phyloP scores from a whole-genome alignment of 106 monocot genomes.

The Dendrobium chrysotoxum region DNA sequence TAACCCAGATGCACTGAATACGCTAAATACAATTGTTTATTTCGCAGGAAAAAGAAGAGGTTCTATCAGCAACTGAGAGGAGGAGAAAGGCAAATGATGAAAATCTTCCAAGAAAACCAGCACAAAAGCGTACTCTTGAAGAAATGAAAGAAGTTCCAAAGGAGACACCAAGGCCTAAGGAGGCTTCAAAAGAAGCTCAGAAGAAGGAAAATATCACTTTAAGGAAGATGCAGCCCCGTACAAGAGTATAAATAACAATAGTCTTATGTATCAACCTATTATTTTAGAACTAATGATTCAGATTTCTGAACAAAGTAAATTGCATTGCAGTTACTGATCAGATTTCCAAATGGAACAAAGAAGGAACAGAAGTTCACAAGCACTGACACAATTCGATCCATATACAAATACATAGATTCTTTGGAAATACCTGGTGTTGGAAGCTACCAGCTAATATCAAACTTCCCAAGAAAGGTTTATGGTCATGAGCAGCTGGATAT shows the following conservation, averaged over 20 bases:
- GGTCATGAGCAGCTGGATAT: slow-evolving; percentile 45
- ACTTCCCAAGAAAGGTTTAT: slow-evolving; percentile 38
- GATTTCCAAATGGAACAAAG: slow-evolving; percentile 44
- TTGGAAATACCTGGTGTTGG: slow-evolving; percentile 29
- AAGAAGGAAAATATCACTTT: not conserved
- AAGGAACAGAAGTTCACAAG: slow-evolving; percentile 27
- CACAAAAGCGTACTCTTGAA: not conserved
- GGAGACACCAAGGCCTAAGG: slow-evolving; percentile 3
- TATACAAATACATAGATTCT: slow-evolving; percentile 45
- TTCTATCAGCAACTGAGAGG: no score
- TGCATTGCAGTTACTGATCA: slow-evolving; percentile 32
- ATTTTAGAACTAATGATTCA: not conserved
- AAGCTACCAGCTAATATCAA: slow-evolving; percentile 33
- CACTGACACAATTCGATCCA: slow-evolving; percentile 36
- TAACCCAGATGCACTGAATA: not conserved
- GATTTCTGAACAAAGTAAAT: not conserved
- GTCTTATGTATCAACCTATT: not conserved
- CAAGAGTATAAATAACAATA: slow-evolving; percentile 10
- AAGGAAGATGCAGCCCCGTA: slow-evolving; percentile 8
- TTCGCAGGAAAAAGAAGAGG: slow-evolving; percentile 22
- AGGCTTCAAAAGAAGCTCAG: slow-evolving; percentile 5
- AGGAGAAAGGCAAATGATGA: not conserved
- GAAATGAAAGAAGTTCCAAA: slow-evolving; percentile 3
- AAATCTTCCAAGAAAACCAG: not conserved
- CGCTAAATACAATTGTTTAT: not conserved